These are phyloP conservation scores for Leptodontidium sp. DNA, from an alignment of 2,329 filamentous ascomycete species.

Conservation along the genomic window DNA sequence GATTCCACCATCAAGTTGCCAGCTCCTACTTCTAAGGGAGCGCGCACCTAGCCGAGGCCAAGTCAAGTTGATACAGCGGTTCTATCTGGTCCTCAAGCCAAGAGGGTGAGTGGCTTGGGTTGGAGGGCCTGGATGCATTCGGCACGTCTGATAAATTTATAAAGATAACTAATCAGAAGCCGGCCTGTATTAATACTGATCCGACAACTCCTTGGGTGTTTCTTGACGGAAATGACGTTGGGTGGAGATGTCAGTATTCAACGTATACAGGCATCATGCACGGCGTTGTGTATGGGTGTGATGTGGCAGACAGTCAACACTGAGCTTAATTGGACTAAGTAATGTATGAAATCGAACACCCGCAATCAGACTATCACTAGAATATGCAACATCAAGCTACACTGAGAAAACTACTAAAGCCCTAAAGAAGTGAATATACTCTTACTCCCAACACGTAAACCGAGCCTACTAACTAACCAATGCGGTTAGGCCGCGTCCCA, in stretches of 20 bases:
- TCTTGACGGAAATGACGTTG: not conserved
- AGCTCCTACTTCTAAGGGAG: not conserved
- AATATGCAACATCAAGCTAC: not conserved
- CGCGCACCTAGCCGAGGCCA: not conserved
- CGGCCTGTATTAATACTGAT: not conserved
- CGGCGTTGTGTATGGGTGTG: not conserved
- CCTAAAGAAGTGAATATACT: too few species aligned
- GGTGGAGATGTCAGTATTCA: not conserved
- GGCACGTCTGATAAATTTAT: not conserved
- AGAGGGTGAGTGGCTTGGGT: not conserved
- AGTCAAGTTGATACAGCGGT: not conserved
- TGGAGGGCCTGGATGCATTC: not conserved
- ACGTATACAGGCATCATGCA: not conserved
- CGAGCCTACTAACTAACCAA: not conserved
- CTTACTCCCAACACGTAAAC: too few species aligned
- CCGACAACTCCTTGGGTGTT: not conserved
- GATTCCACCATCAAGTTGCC: not conserved
- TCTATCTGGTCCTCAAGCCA: not conserved
- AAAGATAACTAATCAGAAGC: not conserved
- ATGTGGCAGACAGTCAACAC: not conserved
- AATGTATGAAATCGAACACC: not conserved
- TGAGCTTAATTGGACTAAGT: not conserved
- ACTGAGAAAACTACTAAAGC: not conserved
- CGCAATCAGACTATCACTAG: not conserved
- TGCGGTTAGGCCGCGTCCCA: not conserved